Evolutionary conservation across 164 flowering plant species (phyloP), one percentile per base, ranked within the genome.

Genomic region (Kalanchoe fedtschenkoi): DNA sequence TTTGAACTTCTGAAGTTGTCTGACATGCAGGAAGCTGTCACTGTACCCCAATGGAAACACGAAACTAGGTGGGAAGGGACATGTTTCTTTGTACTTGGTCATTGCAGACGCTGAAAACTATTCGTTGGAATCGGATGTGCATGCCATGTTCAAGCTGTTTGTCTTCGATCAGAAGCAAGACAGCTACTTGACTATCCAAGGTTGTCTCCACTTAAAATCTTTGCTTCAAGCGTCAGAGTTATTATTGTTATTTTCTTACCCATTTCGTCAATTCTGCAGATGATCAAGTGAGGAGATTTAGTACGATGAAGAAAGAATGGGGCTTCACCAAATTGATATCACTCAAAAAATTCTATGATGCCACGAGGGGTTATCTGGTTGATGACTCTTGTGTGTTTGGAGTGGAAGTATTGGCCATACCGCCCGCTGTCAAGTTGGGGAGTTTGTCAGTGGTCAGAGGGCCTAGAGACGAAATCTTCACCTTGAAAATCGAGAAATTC

Each of bases 361-460:
- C 58, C 5, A 2, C 39, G 2, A 71, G 64, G 17, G 75, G 75
- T 58, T 69, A 62, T 35, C 59, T 72, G 3, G 21, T 44, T 1
- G 58, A 65, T 1, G 75, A 68, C 33, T 53, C 62, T 39, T 65
- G 69, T 42, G 15, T 51, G 16, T 54, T 72, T 47, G 75, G 75
- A 16, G 71, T 58, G 2, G 75, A 68, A 42, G 54, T 72, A 57
- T 62, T 68, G 22, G 64, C 61, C 19, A 32, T 56, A 11, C 58
- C 55, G 22, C 26, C 21, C 24, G 21, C 11, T 4, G 61, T 46
- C 15, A 68, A 59, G 44, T 29, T 15, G 2, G 65, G 55, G 15
- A 14, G 34, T 37, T 41, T 68, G 6, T 29, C 66, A 0, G 33
- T 58, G 58, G 47, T 34, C 4, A 15, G 21, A 0, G 38, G n/a